Conservation (phyloP, 176 grass and related monocot species). For the Pontederia crassipes region DNA sequence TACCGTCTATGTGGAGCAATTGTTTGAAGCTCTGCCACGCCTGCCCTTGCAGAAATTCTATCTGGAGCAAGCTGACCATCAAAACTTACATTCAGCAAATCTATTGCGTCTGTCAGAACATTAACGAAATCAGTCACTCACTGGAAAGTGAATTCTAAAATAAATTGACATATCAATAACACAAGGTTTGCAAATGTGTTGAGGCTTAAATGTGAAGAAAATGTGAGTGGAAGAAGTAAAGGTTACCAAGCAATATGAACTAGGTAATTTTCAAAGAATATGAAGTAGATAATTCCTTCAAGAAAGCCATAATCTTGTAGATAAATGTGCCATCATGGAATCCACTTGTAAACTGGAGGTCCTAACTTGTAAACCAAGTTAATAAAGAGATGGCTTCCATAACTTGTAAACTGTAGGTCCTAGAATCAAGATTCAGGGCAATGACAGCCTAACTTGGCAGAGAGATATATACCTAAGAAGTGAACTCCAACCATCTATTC, state of each 20-base stretch:
- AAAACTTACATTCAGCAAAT: constrained; percentile 99
- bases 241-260: background rate
- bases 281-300: background rate
- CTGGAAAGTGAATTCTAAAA: constrained; percentile 12
- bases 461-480: background rate
- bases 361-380: no score
- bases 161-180: background rate
- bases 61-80: constrained; percentile 75
- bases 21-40: constrained; percentile 63
- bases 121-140: constrained; percentile 11
- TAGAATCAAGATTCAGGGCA: no score
- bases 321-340: no score
- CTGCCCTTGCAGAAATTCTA: constrained; percentile 65
- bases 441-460: no score
- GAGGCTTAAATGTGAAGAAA: background rate
- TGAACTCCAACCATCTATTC: background rate
- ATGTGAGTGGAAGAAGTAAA: background rate
- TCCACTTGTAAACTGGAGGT: no score
- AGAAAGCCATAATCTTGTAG: background rate
- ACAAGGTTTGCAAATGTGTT: background rate
- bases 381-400: no score
- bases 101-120: constrained; percentile 55
- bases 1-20: constrained; percentile 56
- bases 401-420: no score
- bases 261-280: no score